Evolutionary conservation across 139 green algal species (phyloP).

Genomic region (Auxenochlorella pyrenoidosa): DNA sequence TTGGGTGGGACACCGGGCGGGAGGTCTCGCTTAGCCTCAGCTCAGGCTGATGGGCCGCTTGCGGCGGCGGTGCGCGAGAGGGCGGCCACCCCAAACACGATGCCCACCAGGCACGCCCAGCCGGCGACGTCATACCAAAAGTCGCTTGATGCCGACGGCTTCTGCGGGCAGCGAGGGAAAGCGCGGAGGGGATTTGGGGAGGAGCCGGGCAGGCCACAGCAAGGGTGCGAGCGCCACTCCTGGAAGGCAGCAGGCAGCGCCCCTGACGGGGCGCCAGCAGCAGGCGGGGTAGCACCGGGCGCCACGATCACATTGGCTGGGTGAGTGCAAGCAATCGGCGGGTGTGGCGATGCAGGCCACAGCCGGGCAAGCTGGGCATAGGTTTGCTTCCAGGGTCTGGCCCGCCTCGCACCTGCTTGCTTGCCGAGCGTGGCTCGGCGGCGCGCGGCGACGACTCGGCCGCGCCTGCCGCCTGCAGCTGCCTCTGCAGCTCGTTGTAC

Average conservation of each 20-base stretch:
- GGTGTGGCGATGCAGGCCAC: neutral
- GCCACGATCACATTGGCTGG: too few species aligned
- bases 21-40: neutral
- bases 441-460: slow-evolving; percentile 7
- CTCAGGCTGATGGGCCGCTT: neutral
- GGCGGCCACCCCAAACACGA: slow-evolving; percentile 42
- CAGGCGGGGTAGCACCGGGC: neutral
- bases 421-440: neutral
- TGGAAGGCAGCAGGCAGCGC: too few species aligned
- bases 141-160: slow-evolving; percentile 53
- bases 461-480: slow-evolving; percentile 58
- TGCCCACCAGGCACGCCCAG: slow-evolving; percentile 74
- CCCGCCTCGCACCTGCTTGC: neutral
- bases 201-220: too few species aligned
- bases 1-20: neutral
- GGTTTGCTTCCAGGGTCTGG: too few species aligned
- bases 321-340: neutral
- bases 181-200: too few species aligned
- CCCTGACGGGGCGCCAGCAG: too few species aligned
- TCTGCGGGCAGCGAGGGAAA: neutral
- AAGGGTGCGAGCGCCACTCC: too few species aligned
- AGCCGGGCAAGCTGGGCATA: too few species aligned
- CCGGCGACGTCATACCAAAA: slow-evolving; percentile 89
- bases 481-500: slow-evolving; percentile 91
- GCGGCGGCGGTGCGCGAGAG: slow-evolving; percentile 15